These are phyloP conservation scores for Phytopythium cucurbitacearum DNA, from an alignment of 352 stramenopile species.

Conservation along the genomic window DNA sequence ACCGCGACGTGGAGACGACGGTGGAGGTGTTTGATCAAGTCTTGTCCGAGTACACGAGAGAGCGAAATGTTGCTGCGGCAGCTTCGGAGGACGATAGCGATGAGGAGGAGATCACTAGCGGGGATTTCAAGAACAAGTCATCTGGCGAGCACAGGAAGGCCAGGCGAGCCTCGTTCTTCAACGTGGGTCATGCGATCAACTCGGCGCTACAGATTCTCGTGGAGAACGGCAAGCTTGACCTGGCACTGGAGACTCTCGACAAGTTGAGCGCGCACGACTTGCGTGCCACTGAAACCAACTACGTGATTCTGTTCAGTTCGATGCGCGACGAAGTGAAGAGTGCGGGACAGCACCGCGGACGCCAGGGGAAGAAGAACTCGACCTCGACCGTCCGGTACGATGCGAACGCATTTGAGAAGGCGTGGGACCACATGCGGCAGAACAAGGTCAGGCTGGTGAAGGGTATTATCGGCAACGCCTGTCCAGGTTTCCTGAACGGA, in stretches of 20 bases:
- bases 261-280: slow-evolving; percentile 27
- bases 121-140: slow-evolving; percentile 2
- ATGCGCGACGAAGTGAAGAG: slow-evolving; percentile 33
- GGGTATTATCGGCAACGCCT: slow-evolving; percentile 41
- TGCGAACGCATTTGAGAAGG: slow-evolving; percentile 27
- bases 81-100: neutral
- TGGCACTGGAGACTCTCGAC: slow-evolving; percentile 31
- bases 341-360: slow-evolving; percentile 8
- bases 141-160: slow-evolving; percentile 4
- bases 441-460: slow-evolving; percentile 34
- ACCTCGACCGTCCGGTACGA: slow-evolving; percentile 30
- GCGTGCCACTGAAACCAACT: slow-evolving; percentile 28
- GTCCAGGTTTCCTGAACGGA: slow-evolving; percentile 28
- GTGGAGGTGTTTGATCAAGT: slow-evolving; percentile 38
- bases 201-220: slow-evolving; percentile 35
- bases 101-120: slow-evolving; percentile 6
- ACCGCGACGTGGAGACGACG: slow-evolving; percentile 34
- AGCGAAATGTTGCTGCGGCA: slow-evolving; percentile 1
- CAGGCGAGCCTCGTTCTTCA: slow-evolving; percentile 30
- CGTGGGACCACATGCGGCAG: slow-evolving; percentile 37
- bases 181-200: slow-evolving; percentile 47
- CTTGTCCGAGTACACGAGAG: slow-evolving; percentile 30
- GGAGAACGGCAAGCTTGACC: slow-evolving; percentile 33
- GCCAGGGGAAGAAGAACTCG: slow-evolving; percentile 14
- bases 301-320: slow-evolving; percentile 37